Evolutionary conservation across 2,329 filamentous ascomycete genomes (phyloP), one percentile per base, ranked within the genome.

Genomic region (Aspergillus sp.): DNA sequence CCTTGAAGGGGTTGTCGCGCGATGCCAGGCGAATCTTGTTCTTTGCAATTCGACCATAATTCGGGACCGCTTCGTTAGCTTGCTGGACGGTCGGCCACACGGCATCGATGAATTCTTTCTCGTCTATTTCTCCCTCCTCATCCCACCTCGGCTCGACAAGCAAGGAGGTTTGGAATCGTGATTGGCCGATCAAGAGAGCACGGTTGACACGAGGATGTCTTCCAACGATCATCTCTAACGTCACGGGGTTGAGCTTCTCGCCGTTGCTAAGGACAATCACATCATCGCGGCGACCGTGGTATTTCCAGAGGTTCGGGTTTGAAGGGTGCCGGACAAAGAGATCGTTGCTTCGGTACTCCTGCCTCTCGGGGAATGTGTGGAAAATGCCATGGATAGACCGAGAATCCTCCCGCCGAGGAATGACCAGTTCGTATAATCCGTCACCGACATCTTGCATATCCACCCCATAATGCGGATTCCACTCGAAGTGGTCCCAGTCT

Each of bases 81-180:
- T 70, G 63, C 54, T 82, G 72, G 0, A 84, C 73, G 0, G 65
- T 68, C 0, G 73, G 69, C 81, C 81, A 83, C 4, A 84, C 75
- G 47, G 72, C 71, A 6, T 82, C 75, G 3, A 83, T 60, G 2
- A 78, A 66, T 54, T 47, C 29, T 45, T 18, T 26, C 26, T 32
- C 16, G 59, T 60, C 55, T 57, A 39, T 60, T 62, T 10, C 12
- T 16, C 53, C 53, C 32, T 52, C 16, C 2, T n/a, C 18, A 12
- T 16, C 31, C 55, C 32, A 49, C 26, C 45, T 18, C 0, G 69
- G 72, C 59, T 80, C 78, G 26, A 80, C 57, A 6, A 81, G 57
- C 3, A 81, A 54, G 6, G 68, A 71, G 16, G 78, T 52, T 49
- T 77, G 74, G 47, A 76, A 73, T 11, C 69, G 64, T 10, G 68